phyloP scores from a whole-genome alignment of 2,329 filamentous ascomycete species.

The Penicillium olsonii region DNA sequence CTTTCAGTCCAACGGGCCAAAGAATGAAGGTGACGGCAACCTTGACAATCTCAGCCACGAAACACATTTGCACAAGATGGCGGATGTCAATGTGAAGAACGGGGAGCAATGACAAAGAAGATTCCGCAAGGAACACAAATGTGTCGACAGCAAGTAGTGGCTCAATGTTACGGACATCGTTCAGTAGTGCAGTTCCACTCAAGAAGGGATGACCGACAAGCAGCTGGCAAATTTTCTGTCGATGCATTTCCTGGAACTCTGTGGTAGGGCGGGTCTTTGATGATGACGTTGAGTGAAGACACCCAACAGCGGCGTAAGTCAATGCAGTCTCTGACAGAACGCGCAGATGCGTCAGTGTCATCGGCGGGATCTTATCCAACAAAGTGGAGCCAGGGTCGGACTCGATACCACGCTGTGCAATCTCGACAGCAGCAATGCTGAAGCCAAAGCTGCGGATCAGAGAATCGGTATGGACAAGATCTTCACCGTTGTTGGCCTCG shows the following conservation, averaged over 20 bases:
- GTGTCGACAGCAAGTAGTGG: slow-evolving; percentile 41
- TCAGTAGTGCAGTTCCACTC: slow-evolving; percentile 34
- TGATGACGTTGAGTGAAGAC: slow-evolving; percentile 61
- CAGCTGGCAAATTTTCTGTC: slow-evolving; percentile 73
- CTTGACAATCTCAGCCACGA: slow-evolving; percentile 87
- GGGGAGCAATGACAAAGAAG: slow-evolving; percentile 68
- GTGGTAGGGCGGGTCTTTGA: slow-evolving; percentile 58
- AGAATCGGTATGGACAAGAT: slow-evolving; percentile 50
- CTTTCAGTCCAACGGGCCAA: slow-evolving; percentile 39
- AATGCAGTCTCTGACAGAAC: slow-evolving; percentile 85
- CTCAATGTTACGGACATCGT: slow-evolving; percentile 41
- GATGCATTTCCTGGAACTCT: slow-evolving; percentile 69
- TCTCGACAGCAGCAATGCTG: slow-evolving; percentile 86
- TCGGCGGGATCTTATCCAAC: slow-evolving; percentile 79
- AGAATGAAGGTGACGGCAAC: slow-evolving; percentile 62
- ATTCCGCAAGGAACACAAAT: slow-evolving; percentile 72
- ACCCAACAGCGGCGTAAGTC: slow-evolving; percentile 78
- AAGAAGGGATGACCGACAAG: slow-evolving; percentile 61
- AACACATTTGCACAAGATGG: slow-evolving; percentile 81
- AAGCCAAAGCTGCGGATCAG: slow-evolving; percentile 64
- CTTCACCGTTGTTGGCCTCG: slow-evolving; percentile 45
- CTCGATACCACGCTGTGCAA: slow-evolving; percentile 83
- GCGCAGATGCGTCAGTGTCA: slow-evolving; percentile 81
- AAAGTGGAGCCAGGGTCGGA: slow-evolving; percentile 72
- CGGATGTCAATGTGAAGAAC: slow-evolving; percentile 71